phyloP scores from a whole-genome alignment of 1,284 basidiomycete species.

The Schizophyllum commune region DNA sequence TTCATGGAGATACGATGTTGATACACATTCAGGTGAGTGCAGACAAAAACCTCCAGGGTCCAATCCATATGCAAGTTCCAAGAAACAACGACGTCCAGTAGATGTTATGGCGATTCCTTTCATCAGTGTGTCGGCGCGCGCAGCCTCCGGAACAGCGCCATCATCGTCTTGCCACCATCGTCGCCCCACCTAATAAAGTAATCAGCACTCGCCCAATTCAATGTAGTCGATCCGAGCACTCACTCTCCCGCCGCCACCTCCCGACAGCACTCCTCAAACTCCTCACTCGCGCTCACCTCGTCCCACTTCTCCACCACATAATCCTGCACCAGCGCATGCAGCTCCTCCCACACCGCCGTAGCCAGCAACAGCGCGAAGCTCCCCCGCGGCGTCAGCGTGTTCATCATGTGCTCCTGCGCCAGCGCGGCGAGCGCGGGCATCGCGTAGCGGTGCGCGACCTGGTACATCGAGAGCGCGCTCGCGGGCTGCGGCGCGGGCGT shows the following conservation, averaged over 20 bases:
- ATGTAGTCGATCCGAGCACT: too few relatives aligned
- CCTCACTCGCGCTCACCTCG: slow-evolving; percentile 51
- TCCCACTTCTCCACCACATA: slow-evolving; percentile 67
- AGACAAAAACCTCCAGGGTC: too few relatives aligned
- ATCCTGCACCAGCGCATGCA: slow-evolving; percentile 58
- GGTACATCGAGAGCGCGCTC: slow-evolving; percentile 73
- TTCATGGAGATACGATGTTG: too few relatives aligned
- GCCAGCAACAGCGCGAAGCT: slow-evolving; percentile 71
- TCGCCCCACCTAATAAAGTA: slow-evolving; percentile 47
- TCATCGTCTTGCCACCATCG: slow-evolving; percentile 60
- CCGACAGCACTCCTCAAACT: slow-evolving; percentile 62
- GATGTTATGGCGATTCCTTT: neutral
- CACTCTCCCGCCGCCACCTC: slow-evolving; percentile 67
- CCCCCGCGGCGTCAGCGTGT: slow-evolving; percentile 60
- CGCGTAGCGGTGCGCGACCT: slow-evolving; percentile 73
- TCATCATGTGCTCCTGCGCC: slow-evolving; percentile 70
- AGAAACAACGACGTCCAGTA: too few relatives aligned
- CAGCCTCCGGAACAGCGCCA: slow-evolving; percentile 55
- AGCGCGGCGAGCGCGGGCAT: slow-evolving; percentile 60
- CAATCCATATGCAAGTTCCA: too few relatives aligned
- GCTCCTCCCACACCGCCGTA: slow-evolving; percentile 56
- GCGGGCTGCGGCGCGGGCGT: slow-evolving; percentile 54
- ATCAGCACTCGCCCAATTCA: slow-evolving; percentile 6
- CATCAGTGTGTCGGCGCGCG: slow-evolving; percentile 36
- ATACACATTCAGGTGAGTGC: too few relatives aligned